Conservation (phyloP, 352 stramenopile genomes). For the Globisporangium abappressorium region DNA sequence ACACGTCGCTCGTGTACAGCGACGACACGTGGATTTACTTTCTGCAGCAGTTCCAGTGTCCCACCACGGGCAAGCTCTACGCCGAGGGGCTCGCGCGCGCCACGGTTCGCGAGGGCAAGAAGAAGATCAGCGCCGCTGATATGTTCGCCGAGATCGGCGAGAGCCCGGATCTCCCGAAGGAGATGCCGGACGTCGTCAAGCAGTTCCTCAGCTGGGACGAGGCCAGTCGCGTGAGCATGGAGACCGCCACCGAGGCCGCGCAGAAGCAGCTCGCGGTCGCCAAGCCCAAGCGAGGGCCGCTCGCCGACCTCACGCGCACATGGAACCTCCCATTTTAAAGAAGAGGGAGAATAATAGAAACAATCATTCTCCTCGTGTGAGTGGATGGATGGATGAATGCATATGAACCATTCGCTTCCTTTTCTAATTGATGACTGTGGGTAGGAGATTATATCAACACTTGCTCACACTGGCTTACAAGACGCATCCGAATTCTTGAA, state of each 20-base stretch:
- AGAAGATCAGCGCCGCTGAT: constrained; percentile 18
- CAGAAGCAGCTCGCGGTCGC: constrained; percentile 1
- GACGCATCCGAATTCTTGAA: too few species aligned
- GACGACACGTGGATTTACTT: constrained; percentile 67
- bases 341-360: not conserved
- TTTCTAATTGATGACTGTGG: too few species aligned
- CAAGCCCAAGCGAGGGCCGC: constrained; percentile 8
- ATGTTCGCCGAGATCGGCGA: constrained; percentile 31
- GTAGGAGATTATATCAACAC: too few species aligned
- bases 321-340: constrained; percentile 18
- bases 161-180: constrained; percentile 13
- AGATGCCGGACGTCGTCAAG: constrained; percentile 43
- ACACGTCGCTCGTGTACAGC: constrained; percentile 46
- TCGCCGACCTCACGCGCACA: constrained; percentile 19
- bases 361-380: not conserved
- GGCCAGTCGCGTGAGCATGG: constrained; percentile 17
- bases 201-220: constrained; percentile 46
- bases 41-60: constrained; percentile 58
- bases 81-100: constrained; percentile 47
- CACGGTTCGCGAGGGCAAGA: constrained; percentile 28
- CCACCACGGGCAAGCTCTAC: constrained; percentile 43
- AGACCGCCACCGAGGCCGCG: constrained; percentile 1
- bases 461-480: too few species aligned
- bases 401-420: not conserved
- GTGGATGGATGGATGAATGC: not conserved